Evolutionary conservation across 2,329 filamentous ascomycete species (phyloP), one percentile per base, ranked within the genome.

Genomic region (Westerdykella ornata): DNA sequence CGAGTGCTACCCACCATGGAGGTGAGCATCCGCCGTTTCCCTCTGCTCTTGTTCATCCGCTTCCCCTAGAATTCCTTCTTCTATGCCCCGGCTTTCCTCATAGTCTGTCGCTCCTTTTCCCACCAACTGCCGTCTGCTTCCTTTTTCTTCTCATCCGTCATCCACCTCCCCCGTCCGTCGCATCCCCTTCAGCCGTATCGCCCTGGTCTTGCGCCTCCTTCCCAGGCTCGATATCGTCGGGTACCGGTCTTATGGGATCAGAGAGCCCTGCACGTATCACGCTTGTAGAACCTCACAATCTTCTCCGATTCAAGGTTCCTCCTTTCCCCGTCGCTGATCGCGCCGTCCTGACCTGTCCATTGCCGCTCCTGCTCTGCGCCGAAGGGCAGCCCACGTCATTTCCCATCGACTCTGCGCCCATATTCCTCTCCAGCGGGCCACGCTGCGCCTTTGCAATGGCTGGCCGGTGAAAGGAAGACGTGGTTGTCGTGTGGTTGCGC

Each of bases 261-360:
- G 43, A 49, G 49, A 47, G 46, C 47, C 47, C 51, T 52, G 49
- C 48, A 50, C 51, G 50, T 60, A 57, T 53, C 48, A 60, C 54
- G 57, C 55, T 61, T 65, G 63, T 66, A 64, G 56, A 60, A 65
- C 62, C 56, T 57, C 53, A 53, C 54, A 37, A 39, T 41, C 50
- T 46, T 50, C 48, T 47, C 46, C 49, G 53, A 47, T 52, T 53
- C 49, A n/a, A n/a, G n/a, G n/a, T n/a, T 26, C 22, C 7, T 26
- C 22, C 22, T 26, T 26, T 4, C 48, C 45, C 44, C 47, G 31
- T 52, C 45, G 33, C 46, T 47, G 43, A 8, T 26, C 22, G 22
- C 22, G 22, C 22, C 7, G 22, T 26, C 22, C 22, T 26, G 22
- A 26, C 22, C 22, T 26, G 22, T 7, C 22, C 22, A 26, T 26